Evolutionary conservation across 371 early-diverging fungal species (phyloP).

Genomic region (Circinella umbellata): DNA sequence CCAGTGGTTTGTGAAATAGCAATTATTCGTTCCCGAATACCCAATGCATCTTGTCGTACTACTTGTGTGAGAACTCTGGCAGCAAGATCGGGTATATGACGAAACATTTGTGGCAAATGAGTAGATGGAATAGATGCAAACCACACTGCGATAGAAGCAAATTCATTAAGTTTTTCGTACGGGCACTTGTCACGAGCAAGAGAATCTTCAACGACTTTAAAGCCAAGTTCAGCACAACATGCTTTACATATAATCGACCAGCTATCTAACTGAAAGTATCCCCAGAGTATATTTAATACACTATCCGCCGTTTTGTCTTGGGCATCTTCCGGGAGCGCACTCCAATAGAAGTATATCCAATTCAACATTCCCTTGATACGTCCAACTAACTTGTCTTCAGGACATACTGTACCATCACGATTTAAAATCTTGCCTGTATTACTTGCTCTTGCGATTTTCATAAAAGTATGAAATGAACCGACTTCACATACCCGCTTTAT

Average conservation of each 20-base stretch:
- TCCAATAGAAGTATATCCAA: conserved; percentile 45
- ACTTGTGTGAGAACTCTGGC: conserved; percentile 18
- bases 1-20: conserved; percentile 4
- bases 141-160: conserved; percentile 21
- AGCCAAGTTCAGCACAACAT: conserved; percentile 36
- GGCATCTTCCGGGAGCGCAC: conserved; percentile 27
- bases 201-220: conserved; percentile 38
- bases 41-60: conserved; percentile 4
- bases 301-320: conserved; percentile 31
- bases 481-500: conserved; percentile 41
- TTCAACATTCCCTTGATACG: conserved; percentile 42
- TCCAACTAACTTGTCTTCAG: conserved; percentile 40
- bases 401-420: conserved; percentile 40
- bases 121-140: conserved; percentile 23
- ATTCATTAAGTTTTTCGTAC: conserved; percentile 32
- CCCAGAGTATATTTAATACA: conserved; percentile 39
- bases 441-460: conserved; percentile 41
- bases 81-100: conserved; percentile 28
- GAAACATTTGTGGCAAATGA: conserved; percentile 26
- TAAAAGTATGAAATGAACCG: conserved; percentile 34
- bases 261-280: conserved; percentile 41
- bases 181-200: conserved; percentile 24
- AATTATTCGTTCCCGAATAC: conserved; percentile 7
- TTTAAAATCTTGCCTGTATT: conserved; percentile 36
- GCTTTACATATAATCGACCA: conserved; percentile 42